phyloP scores from a whole-genome alignment of 352 stramenopile species.

The Phytophthora palmivora region DNA sequence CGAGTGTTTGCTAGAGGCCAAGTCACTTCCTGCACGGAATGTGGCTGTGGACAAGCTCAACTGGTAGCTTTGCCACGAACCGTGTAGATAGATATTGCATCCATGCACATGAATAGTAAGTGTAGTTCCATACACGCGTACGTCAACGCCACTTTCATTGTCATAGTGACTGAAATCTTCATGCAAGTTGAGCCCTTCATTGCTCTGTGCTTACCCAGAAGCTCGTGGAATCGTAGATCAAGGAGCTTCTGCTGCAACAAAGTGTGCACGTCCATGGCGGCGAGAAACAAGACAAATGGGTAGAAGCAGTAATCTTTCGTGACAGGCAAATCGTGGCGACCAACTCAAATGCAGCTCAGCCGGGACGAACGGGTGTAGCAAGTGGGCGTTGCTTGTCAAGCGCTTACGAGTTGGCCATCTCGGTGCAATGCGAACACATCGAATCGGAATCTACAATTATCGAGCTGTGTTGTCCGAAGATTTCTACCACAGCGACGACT shows the following conservation, averaged over 20 bases:
- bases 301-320: conserved; percentile 20
- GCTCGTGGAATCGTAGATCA: neutral
- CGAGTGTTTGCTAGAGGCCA: conserved; percentile 51
- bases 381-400: neutral
- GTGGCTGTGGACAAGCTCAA: conserved; percentile 36
- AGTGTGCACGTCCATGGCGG: conserved; percentile 1
- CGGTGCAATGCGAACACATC: no score
- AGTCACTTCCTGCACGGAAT: conserved; percentile 37
- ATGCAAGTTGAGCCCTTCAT: no score
- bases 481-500: no score
- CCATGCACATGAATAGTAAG: conserved; percentile 22
- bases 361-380: conserved; percentile 15
- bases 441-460: no score
- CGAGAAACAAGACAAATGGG: conserved; percentile 24
- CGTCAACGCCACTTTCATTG: neutral
- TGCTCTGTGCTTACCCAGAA: no score
- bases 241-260: conserved; percentile 4
- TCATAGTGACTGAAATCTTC: neutral
- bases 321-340: conserved; percentile 23
- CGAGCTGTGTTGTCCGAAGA: no score
- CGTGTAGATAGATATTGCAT: conserved; percentile 31
- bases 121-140: neutral
- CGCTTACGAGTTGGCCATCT: no score
- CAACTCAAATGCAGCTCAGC: conserved; percentile 4
- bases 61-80: conserved; percentile 19